phyloP scores from a whole-genome alignment of 2,329 filamentous ascomycete species.

The Botrytis porri region DNA sequence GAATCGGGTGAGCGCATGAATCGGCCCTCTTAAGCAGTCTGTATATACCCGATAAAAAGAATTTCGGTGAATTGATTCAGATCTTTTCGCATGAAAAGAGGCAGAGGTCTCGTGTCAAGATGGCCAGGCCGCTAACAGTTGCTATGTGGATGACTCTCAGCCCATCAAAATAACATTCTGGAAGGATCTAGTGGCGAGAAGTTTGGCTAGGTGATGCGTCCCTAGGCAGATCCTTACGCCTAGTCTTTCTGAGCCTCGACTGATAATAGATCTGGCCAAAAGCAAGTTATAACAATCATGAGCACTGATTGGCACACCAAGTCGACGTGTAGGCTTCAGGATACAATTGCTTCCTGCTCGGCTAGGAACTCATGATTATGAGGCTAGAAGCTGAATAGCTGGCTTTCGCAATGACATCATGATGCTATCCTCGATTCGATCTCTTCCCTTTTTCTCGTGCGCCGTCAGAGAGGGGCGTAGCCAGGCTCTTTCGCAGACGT shows the following conservation, averaged over 20 bases:
- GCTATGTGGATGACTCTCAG: background rate
- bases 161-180: background rate
- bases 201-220: background rate
- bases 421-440: background rate
- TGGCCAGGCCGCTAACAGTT: background rate
- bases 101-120: background rate
- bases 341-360: too few species aligned
- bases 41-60: background rate
- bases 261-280: background rate
- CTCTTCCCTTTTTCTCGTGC: background rate
- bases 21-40: background rate
- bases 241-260: background rate
- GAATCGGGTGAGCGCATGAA: background rate
- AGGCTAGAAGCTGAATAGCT: background rate
- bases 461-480: too few species aligned
- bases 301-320: background rate
- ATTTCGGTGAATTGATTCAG: background rate
- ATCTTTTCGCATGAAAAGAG: background rate
- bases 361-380: background rate
- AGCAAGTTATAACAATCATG: background rate
- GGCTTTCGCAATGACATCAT: background rate
- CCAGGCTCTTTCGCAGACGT: background rate
- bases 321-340: background rate
- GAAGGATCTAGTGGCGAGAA: background rate
- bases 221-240: background rate